Conservation (phyloP, 2,329 filamentous ascomycete species). For the Aspergillus nomiae region DNA sequence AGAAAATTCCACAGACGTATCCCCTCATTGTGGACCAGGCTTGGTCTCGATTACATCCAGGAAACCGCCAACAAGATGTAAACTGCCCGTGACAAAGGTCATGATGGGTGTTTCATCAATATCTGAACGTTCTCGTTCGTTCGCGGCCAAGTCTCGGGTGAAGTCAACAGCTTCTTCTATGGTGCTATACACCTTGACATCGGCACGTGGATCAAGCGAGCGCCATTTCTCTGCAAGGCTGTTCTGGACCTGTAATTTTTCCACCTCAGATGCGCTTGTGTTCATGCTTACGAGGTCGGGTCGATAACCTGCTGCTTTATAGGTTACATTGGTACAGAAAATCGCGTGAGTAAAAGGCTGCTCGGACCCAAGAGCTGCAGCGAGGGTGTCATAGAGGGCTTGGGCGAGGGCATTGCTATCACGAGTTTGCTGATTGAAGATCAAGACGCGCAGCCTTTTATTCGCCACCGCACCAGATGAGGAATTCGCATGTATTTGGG, state of each 20-base stretch:
- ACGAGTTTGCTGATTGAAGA: slow-evolving; percentile 93
- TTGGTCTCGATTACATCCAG: slow-evolving; percentile 69
- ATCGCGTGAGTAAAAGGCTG: slow-evolving; percentile 70
- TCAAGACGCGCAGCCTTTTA: slow-evolving; percentile 59
- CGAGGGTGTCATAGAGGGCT: slow-evolving; percentile 62
- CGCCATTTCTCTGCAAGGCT: slow-evolving; percentile 64
- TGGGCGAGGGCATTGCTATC: slow-evolving; percentile 69
- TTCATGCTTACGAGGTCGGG: slow-evolving; percentile 67
- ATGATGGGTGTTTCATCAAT: slow-evolving; percentile 52
- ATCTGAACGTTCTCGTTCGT: slow-evolving; percentile 29
- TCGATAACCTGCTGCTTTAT: slow-evolving; percentile 60
- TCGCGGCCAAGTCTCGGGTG: slow-evolving; percentile 51
- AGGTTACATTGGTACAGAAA: slow-evolving; percentile 79
- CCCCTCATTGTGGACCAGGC: slow-evolving; percentile 19
- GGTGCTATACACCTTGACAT: slow-evolving; percentile 62
- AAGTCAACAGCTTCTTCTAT: slow-evolving; percentile 69
- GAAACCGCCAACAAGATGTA: slow-evolving; percentile 80
- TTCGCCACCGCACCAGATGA: slow-evolving; percentile 30
- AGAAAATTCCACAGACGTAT: neutral
- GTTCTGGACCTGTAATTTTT: slow-evolving; percentile 67
- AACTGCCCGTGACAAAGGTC: slow-evolving; percentile 77
- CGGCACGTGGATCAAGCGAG: slow-evolving; percentile 53
- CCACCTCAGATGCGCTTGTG: slow-evolving; percentile 59
- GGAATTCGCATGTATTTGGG: slow-evolving; percentile 44
- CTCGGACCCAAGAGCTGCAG: slow-evolving; percentile 38